Base-by-base conservation (phyloP, 306 rosid species). In the Rosa multiflora region DNA sequence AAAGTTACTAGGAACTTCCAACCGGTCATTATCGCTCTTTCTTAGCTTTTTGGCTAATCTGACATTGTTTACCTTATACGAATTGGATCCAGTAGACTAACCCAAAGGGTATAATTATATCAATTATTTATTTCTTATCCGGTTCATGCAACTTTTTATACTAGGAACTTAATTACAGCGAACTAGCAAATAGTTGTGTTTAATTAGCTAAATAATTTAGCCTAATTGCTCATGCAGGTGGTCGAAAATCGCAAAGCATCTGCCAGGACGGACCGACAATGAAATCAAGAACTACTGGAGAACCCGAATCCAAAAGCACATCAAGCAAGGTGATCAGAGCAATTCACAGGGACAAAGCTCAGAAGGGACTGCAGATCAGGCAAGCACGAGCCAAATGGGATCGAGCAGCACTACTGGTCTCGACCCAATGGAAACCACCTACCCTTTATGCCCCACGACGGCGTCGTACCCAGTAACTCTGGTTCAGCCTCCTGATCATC, bases 201-300 rank as follows among this genome's bases (percentile, higher is more conserved):
- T 66, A 66, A 66, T 0, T 39, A 1, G 44, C 42, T 66, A 17
- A 67, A 17, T 14, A 7, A 39, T 8, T 39, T 67, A 40, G 12
- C 18, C 42, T 40, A 20, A 69, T 43, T 69, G 17, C 79, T 48
- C 23, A 26, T 53, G 67, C 77, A 92, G 99, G 98, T 95, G 99
- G 99, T 92, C 99, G 69, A 95, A 91, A 88, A 92, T 95, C 37
- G 99, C 99, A 14, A 95, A 91, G 85, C 97, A 95, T 76, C 87
- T 95, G 6, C 99, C 99, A 0, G 99, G 99, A 85, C 85, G 99
- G 82, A 95, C 99, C 15, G 99, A 95, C 69, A 95, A 95, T 71
- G 99, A 95, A 81, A 95, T 95, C 32, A 95, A 95, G 85, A 95
- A 95, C 77, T 95, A 88, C 15, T 95, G 99, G 99, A 95, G 99